phyloP scores from a whole-genome alignment of 805 yeast genomes.

The Ogataea wickerhamii region DNA sequence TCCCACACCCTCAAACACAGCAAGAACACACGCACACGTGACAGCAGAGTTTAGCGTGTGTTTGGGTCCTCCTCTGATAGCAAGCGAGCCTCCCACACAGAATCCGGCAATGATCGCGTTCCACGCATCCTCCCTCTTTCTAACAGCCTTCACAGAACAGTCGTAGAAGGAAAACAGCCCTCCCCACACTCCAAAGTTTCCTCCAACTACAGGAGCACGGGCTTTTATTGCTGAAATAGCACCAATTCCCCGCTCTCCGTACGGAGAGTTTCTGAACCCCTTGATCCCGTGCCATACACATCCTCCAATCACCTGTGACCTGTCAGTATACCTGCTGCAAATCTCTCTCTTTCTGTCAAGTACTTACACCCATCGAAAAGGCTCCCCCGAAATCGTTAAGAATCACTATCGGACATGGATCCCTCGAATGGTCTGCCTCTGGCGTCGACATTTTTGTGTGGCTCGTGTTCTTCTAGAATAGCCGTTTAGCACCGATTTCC shows the following conservation, averaged over 20 bases:
- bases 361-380: conserved; percentile 85
- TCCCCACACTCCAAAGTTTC: conserved; percentile 99
- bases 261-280: conserved; percentile 97
- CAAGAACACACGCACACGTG: conserved; percentile 94
- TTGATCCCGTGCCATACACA: conserved; percentile 98
- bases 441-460: conserved; percentile 51
- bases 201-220: conserved; percentile 98
- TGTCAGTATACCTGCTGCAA: no score
- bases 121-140: conserved; percentile 98
- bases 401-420: conserved; percentile 97
- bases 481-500: no score
- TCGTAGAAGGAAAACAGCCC: conserved; percentile 94
- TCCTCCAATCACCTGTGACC: conserved; percentile 77
- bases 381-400: conserved; percentile 98
- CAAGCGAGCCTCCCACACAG: conserved; percentile 96
- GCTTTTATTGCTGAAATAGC: conserved; percentile 88
- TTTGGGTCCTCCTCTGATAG: conserved; percentile 98
- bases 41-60: conserved; percentile 96
- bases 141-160: conserved; percentile 90
- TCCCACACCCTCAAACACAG: conserved; percentile 98
- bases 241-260: conserved; percentile 91
- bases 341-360: no score
- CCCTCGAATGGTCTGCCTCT: conserved; percentile 93
- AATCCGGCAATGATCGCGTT: conserved; percentile 97
- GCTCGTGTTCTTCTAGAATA: no score